Conservation (phyloP, 495 filamentous ascomycete species). For the Lasiosphaeria hispida region DNA sequence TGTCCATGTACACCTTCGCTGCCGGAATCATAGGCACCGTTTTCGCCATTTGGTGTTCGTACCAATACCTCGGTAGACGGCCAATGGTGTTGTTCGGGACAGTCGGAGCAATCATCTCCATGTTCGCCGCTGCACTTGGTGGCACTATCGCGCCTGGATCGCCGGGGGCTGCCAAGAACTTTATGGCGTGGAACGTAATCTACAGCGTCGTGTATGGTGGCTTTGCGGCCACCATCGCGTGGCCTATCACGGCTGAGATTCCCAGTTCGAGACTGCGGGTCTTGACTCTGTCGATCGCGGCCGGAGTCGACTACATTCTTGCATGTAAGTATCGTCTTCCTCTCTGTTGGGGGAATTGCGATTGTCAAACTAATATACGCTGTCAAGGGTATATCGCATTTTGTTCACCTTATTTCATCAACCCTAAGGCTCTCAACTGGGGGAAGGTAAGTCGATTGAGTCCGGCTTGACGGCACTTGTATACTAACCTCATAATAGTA, state of each 20-base stretch:
- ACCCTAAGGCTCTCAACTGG: conserved; percentile 6
- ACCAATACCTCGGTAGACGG: conserved; percentile 35
- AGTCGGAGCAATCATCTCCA: conserved; percentile 30
- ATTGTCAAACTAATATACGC: background rate
- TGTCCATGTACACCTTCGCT: conserved; percentile 23
- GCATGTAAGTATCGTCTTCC: background rate
- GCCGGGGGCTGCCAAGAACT: conserved; percentile 24
- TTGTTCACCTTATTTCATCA: conserved; percentile 10
- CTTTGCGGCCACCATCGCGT: conserved; percentile 11
- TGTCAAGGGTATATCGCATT: background rate
- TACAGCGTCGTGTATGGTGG: conserved; percentile 16
- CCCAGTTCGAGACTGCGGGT: conserved; percentile 10
- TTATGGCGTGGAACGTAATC: conserved; percentile 28
- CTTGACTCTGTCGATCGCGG: conserved; percentile 3
- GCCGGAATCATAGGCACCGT: conserved; percentile 36
- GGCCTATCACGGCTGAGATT: conserved; percentile 11
- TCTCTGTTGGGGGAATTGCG: background rate
- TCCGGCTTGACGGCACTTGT: too few species aligned
- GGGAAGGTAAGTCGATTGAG: background rate
- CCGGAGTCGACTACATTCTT: conserved; percentile 5
- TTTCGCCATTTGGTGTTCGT: conserved; percentile 40
- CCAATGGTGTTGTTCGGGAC: conserved; percentile 36
- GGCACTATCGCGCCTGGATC: conserved; percentile 32
- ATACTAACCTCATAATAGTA: too few species aligned
- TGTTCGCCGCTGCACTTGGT: conserved; percentile 39